Base-by-base conservation (phyloP, 192 early-diverging fungal species). In the Umbelopsis sp. region DNA sequence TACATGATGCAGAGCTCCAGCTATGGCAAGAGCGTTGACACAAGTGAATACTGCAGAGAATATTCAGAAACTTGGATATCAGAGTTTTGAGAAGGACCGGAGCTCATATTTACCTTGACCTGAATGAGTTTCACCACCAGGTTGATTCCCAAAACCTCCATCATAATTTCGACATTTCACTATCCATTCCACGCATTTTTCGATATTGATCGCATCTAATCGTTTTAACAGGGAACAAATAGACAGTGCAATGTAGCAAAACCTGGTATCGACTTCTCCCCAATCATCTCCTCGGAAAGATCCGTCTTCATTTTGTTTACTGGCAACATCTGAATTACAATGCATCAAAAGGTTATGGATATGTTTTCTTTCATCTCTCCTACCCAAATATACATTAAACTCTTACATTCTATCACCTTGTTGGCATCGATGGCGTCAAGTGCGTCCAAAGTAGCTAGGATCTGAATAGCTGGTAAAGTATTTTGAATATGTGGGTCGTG, bases 181-280 rank as follows among this genome's bases (percentile, higher is more conserved):
- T 26, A 98, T 81, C 72, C 88, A 98, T 36, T 85, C 83, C 4
- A 93, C 89, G 2, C 92, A 86, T 25, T 85, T 88, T 25, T 75
- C 49, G 21, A 91, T 53, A 44, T 95, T 82, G 20, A 96, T 81
- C 6, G 80, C 80, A 32, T 92, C 88, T 41, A 95, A 73, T 8
- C 88, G 74, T 21, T 84, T 87, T 24, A 99, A 77, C 50, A 98
- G 78, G n/a, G 91, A 91, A 44, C 95, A 78, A 16, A 88, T 86
- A 2, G 90, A 91, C 10, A 99, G 38, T 2, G 96, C 89, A 59
- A 89, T 91, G 80, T 94, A 99, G 4, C 90, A 88, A 74, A 99
- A 99, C 62, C 97, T 84, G 0, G 96, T 95, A 74, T 99, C 97
- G 26, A 93, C 86, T 74, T 99, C 96, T 59, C 95, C 96, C 91